A percentile compares a stretch with the other conserved stretches of the same genome.
Evolutionary conservation across 495 filamentous ascomycete species (phyloP).

Genomic region (Xylaria venustula): DNA sequence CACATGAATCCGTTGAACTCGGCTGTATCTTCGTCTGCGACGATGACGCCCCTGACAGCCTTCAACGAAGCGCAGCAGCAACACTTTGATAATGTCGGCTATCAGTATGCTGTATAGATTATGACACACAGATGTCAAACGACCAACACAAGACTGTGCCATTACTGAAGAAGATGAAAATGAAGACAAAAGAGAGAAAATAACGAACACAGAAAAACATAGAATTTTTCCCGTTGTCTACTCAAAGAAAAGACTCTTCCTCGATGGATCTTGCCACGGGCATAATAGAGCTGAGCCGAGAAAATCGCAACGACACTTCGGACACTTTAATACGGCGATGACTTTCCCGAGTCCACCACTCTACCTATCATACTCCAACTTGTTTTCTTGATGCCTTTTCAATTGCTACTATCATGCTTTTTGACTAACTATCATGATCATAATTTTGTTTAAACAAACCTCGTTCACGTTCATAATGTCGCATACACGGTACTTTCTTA

Average conservation of each 20-base stretch:
- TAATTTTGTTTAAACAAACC: background rate
- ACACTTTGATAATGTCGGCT: conserved; percentile 21
- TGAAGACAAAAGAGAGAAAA: background rate
- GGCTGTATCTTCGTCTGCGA: conserved; percentile 39
- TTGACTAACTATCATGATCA: background rate
- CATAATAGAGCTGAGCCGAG: background rate
- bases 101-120: conserved; percentile 17
- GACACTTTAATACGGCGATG: background rate
- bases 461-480: background rate
- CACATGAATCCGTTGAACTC: conserved; percentile 36
- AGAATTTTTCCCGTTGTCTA: no score
- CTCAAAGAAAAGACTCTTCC: background rate
- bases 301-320: background rate
- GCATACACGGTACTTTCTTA: background rate
- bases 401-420: no score
- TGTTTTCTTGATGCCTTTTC: background rate
- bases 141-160: background rate
- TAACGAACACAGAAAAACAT: background rate
- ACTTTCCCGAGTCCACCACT: background rate
- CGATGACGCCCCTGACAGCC: conserved; percentile 35
- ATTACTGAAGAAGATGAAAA: background rate
- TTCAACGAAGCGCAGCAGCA: conserved; percentile 22
- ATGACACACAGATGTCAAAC: background rate
- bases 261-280: background rate
- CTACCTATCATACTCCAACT: background rate